Base-by-base conservation (phyloP, 2,329 filamentous ascomycete genomes). In the Davidsoniella neocaledoniae region DNA sequence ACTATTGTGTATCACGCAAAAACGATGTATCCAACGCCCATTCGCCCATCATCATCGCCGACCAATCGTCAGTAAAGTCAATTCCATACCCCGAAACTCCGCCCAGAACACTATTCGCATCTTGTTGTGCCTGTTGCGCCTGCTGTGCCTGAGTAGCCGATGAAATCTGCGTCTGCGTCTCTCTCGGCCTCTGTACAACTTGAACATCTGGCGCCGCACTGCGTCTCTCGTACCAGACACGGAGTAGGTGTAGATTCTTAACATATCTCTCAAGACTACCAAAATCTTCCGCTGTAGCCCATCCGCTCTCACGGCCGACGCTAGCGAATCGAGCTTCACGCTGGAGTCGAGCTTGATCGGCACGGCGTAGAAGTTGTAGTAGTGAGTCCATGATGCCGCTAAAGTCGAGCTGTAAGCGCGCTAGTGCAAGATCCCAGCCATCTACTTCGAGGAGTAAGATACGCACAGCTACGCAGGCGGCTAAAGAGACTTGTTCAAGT, bases 391-490 rank as follows among this genome's bases (percentile, higher is more conserved):
- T 49, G 14, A 53, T 49, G 25, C 29, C 38, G 10, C 54, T 39
- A n/a, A 54, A 54, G 43, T 54, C 50, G 16, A 55, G 53, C 16
- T 53, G 49, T 10, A 50, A 41, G 26, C 51, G 41, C 8, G 50
- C 54, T 4, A 52, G 39, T 5, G 43, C 45, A 19, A 54, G 43
- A 14, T 55, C 54, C 54, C 54, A 55, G 8, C 54, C 54, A 14
- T 54, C 54, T 8, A 51, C 44, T 38, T 55, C 54, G 17, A 56
- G 54, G 5, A 55, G 38, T 3, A 56, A 46, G 16, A 56, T 51
- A 9, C 52, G 45, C 33, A 54, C 54, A 12, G 54, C 50, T 17
- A 51, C 44, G 17, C 50, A 52, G 6, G 50, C 50, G 3, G 50
- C 50, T 12, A 52, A 42, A 7, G 50, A 52, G 9, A 52, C 50